Base-by-base conservation (phyloP, 169 alveolate species). In the Ichthyophthirius multifiliis region DNA sequence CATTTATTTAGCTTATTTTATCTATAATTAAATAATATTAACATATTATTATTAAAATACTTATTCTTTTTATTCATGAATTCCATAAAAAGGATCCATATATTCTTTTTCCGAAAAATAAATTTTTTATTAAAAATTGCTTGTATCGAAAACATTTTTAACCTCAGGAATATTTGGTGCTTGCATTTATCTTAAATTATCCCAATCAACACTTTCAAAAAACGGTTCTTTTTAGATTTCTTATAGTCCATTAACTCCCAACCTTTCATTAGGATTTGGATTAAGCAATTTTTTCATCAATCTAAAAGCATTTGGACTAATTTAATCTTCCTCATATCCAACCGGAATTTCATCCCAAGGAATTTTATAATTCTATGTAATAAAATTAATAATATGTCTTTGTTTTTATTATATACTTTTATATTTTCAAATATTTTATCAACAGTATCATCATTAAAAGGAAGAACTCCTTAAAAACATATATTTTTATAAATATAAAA, bases 181-280 rank as follows among this genome's bases (percentile, higher is more conserved):
- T 20, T 71, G 80, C 46, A 37, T 47, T 0, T 79, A 41, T 73
- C 86, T 48, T 9, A 90, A 46, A 30, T 75, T 83, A 39, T 63
- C 82, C 89, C 95, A 90, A 74, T 90, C 87, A 45, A 93, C 45
- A 39, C 88, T 90, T 16, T 88, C 83, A 82, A 93, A 93, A 75
- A 90, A 93, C 4, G 96, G 96, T n/a, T 92, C 93, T 0, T 43
- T 31, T 43, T 89, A 89, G 13, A 92, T 87, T 74, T 91, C 94
- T 4, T 84, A 75, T n/a, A 75, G 85, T 5, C 94, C 93, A 39
- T 81, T 63, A 35, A 71, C 43, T 32, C 94, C 96, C 15, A 89
- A 83, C 16, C 86, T 35, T 5, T 16, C 35, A n/a, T 46, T 71
- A 63, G 43, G 65, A 65, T 83, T 65, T 3, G 75, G 80, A 27